Evolutionary conservation across 441 rosid species (phyloP), one percentile per base, ranked within the genome.

Genomic region (Cnidoscolus chayamansa): DNA sequence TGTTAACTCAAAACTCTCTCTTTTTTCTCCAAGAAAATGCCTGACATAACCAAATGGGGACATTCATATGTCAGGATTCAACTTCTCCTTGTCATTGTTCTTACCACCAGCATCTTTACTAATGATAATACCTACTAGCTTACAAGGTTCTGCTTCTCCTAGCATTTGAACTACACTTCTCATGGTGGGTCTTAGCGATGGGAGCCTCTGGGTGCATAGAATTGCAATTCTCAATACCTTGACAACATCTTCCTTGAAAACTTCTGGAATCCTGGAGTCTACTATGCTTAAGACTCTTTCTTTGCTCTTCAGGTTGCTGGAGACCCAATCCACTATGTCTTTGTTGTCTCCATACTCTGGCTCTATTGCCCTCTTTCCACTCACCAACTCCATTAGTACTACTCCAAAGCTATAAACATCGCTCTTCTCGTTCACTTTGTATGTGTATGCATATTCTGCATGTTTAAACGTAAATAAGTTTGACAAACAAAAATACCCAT

Each of bases 331-430:
- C 54, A 92, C 97, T 43, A 92, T 88, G 87, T 92, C 94, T 58
- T 75, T 84, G 78, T 83, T 86, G 65, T 94, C 99, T 63, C 98
- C 98, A 35, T 54, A 92, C 77, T 88, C 96, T 0, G 82, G 74
- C 72, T 94, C 98, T 54, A 92, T 89, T 0, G 98, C 91, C 80
- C 79, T 88, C 78, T 83, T 94, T 10, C 98, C 97, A 0, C 87
- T 92, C 73, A 94, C 93, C 1, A 92, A 83, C 84, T 94, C 99
- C 94, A 92, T 88, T 58, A 94, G 68, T 58, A 94, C 98, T n/a
- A 94, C 99, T 5, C 98, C 99, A 15, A 92, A 94, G 78, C 99
- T 90, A 31, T 92, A 94, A 69, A 94, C 98, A 17, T 94, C 97
- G 59, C 91, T 87, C 82, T 92, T 94, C 80, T 94, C 97, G 4